phyloP scores from a whole-genome alignment of 768 basidiomycete genomes.

The Suillus hirtellus region DNA sequence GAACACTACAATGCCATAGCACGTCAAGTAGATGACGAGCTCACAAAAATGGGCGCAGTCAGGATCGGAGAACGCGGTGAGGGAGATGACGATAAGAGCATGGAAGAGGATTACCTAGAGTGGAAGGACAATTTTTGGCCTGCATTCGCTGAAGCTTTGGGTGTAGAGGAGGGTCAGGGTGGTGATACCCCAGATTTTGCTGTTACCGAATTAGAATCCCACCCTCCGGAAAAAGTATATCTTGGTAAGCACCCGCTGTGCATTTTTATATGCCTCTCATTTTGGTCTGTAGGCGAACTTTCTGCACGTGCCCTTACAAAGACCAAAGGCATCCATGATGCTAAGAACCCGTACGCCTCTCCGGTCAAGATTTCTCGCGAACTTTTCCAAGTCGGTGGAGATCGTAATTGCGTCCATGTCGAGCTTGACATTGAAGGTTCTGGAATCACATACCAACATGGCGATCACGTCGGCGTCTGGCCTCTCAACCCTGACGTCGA shows the following conservation, averaged over 20 bases:
- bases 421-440: slow-evolving; percentile 94
- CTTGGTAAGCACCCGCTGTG: slow-evolving; percentile 55
- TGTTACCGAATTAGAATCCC: slow-evolving; percentile 77
- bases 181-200: slow-evolving; percentile 93
- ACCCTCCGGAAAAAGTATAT: slow-evolving; percentile 87
- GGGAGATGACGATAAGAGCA: slow-evolving; percentile 98
- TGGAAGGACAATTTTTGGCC: slow-evolving; percentile 99
- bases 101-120: slow-evolving; percentile 99
- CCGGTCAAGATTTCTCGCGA: slow-evolving; percentile 78
- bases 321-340: slow-evolving; percentile 95
- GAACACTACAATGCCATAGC: slow-evolving; percentile 96
- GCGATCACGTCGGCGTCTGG: slow-evolving; percentile 98
- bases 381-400: slow-evolving; percentile 71
- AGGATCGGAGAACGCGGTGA: slow-evolving; percentile 91
- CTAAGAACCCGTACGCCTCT: slow-evolving; percentile 95
- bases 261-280: slow-evolving; percentile 1
- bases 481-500: slow-evolving; percentile 92
- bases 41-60: slow-evolving; percentile 77
- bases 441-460: slow-evolving; percentile 98
- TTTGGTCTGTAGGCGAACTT: slow-evolving; percentile 67
- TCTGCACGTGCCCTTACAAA: slow-evolving; percentile 92
- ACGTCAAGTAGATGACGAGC: slow-evolving; percentile 68
- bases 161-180: slow-evolving; percentile 94
- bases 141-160: slow-evolving; percentile 76
- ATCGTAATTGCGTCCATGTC: slow-evolving; percentile 92